These are phyloP conservation scores for Fomitopsis pulvina DNA, from an alignment of 768 basidiomycete species.

Conservation along the genomic window DNA sequence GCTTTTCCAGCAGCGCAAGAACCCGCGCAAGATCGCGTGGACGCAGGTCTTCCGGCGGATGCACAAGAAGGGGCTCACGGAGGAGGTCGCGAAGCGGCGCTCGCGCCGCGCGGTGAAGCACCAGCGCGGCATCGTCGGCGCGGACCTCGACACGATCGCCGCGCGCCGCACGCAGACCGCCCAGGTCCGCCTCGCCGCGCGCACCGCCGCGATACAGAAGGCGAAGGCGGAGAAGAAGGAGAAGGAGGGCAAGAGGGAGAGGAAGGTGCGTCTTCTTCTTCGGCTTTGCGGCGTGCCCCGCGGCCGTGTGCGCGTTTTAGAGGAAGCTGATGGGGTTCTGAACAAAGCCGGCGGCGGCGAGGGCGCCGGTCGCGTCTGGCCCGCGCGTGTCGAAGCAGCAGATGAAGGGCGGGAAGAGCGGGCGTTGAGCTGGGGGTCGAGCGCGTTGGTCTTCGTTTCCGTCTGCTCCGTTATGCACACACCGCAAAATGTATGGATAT, in stretches of 20 bases:
- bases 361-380: slow-evolving; percentile 45
- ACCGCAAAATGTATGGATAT: slow-evolving; percentile 6
- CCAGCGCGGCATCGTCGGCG: slow-evolving; percentile 97
- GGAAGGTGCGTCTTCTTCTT: slow-evolving; percentile 45
- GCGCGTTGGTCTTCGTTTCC: background rate
- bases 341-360: slow-evolving; percentile 41
- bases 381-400: slow-evolving; percentile 94
- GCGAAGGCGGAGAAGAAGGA: slow-evolving; percentile 97
- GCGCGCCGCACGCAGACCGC: slow-evolving; percentile 92
- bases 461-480: background rate
- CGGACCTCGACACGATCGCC: slow-evolving; percentile 85
- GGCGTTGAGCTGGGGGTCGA: slow-evolving; percentile 42
- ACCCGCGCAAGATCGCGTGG: slow-evolving; percentile 99
- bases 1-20: slow-evolving; percentile 98
- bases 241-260: slow-evolving; percentile 83
- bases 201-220: slow-evolving; percentile 83
- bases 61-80: slow-evolving; percentile 99
- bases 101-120: slow-evolving; percentile 95
- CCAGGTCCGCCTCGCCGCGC: slow-evolving; percentile 72
- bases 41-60: slow-evolving; percentile 89
- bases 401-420: slow-evolving; percentile 87
- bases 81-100: slow-evolving; percentile 99
- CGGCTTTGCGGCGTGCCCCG: background rate
- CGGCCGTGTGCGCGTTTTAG: slow-evolving; percentile 9
- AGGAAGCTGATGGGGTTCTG: too few species aligned